Evolutionary conservation across 129 eudicot species (phyloP), one percentile per base, ranked within the genome.

Genomic region (Helichrysum umbraculigerum): DNA sequence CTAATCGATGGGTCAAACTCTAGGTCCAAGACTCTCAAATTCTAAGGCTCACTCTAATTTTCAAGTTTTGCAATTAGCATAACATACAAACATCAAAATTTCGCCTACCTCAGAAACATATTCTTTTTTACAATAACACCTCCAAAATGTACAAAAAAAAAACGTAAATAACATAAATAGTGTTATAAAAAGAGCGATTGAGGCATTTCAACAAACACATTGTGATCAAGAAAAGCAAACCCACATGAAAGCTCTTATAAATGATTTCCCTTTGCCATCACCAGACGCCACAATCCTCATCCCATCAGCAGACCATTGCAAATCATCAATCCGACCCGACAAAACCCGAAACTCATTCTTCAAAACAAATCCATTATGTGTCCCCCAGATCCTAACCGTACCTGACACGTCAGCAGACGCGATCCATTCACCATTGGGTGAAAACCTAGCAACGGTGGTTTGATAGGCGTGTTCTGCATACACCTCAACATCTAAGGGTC

Each of bases 381-480:
- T 83, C 22, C 99, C 99, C 92, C 93, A 94, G 85, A 94, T 89
- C 93, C 97, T 89, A 8, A 94, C 91, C 19, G 82, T 84, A 3
- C 99, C 99, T 0, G 97, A 91, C 3, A 85, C 90, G 74, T 94
- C 99, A 17, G 92, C 99, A 7, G 99, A 94, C 2, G 99, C 99
- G 84, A 91, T 82, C 99, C 99, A 94, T 82, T 94, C 99, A 0
- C 95, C 93, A 70, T 94, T 94, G 4, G 97, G 99, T 0, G 99
- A 94, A 72, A 82, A 94, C 7, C 99, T 77, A 0, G 99, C 99
- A 0, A 94, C 96, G 54, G 99, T 94, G 33, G 96, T 89, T 28
- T 87, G 97, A 70, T 94, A 94, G 0, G 93, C 96, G 77, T 94
- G 99, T 50, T 94, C 99, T 0, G 92, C 88, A 69, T 94, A 94